phyloP scores from a whole-genome alignment of 1,284 basidiomycete species.

The Pterulicium gracile region DNA sequence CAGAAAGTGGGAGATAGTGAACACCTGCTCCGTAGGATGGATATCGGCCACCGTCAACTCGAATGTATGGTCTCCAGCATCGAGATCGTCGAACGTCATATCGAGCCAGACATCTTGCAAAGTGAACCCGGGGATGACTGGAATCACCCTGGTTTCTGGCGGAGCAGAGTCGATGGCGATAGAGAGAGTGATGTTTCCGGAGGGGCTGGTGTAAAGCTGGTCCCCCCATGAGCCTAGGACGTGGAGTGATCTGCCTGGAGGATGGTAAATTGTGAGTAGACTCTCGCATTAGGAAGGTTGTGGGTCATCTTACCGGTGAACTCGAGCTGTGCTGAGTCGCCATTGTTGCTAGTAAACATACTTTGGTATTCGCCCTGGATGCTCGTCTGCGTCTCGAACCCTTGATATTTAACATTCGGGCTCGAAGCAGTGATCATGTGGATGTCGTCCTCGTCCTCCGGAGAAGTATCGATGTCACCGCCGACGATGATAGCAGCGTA shows the following conservation, averaged over 20 bases:
- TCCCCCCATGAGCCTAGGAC: background rate
- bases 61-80: background rate
- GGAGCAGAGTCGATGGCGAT: background rate
- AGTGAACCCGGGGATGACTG: background rate
- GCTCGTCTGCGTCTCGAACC: background rate
- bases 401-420: background rate
- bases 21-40: background rate
- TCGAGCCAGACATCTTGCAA: background rate
- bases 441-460: background rate
- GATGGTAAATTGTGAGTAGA: background rate
- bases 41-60: background rate
- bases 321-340: background rate
- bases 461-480: background rate
- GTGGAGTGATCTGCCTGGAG: background rate
- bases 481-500: background rate
- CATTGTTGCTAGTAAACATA: background rate
- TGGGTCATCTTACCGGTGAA: background rate
- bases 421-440: background rate
- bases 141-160: background rate
- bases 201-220: background rate
- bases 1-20: background rate
- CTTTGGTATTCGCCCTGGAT: background rate
- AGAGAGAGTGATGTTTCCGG: background rate
- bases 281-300: background rate
- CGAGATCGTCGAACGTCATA: background rate